Base-by-base conservation (phyloP, 139 green algal genomes). In the Choricystis sp. region DNA sequence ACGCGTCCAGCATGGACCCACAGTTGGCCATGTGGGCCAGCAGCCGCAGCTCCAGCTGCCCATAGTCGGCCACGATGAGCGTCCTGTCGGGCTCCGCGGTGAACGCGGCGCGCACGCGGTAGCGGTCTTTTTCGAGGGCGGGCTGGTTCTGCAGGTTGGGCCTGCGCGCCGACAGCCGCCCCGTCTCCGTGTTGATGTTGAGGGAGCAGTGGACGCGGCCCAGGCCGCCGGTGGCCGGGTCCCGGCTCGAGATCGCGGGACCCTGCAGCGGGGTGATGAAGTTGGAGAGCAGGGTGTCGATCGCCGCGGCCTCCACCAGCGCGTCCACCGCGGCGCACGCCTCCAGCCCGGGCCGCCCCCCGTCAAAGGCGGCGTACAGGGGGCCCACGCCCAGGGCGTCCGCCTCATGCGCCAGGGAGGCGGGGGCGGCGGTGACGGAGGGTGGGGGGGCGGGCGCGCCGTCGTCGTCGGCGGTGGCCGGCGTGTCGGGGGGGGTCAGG, bases 131-230 rank as follows among this genome's bases (percentile, higher is more conserved):
- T 69, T 98, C 92, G 31, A 97, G 75, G 0, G 92, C 92, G 4
- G 92, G 92, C 83, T 98, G 92, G 81, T 98, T 98, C 81, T 98
- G 92, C 59, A 98, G 76, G 73, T 96, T 97, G 65, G 92, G 92
- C 29, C 87, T 66, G 24, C 89, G 77, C 5, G 89, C 86, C 1
- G 78, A 91, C 30, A 98, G 79, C 0, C 92, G 80, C 1, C 92
- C 92, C 16, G 92, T 98, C 83, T 98, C 92, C 0, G 92, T 98
- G 81, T 98, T 98, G 77, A 98, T 90, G 83, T 98, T 98, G 55
- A 98, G 77, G 23, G 81, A 92, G 76, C 87, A 94, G 74, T 98
- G 92, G 30, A 98, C 77, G 19, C 92, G 76, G 57, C 3, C 26
- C 2, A 49, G n/a, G 60, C 24, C 30, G n/a, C n/a, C 52, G n/a